Evolutionary conservation across 1,284 basidiomycete species (phyloP), one percentile per base, ranked within the genome.

Genomic region (Neolentinus lepideus): DNA sequence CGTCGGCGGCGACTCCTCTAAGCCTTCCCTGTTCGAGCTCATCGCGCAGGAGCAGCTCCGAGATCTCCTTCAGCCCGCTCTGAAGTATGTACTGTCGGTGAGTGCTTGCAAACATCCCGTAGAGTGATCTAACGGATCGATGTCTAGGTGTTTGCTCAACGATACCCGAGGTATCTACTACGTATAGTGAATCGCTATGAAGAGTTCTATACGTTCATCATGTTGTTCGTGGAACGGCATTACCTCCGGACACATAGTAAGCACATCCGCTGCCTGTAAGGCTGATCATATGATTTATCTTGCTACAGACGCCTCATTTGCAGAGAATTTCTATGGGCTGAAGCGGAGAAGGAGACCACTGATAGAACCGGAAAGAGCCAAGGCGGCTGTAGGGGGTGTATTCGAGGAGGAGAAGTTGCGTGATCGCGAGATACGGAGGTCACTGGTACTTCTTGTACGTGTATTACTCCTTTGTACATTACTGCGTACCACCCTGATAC

Each of bases 11-110:
- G 85, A 91, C 64, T 80, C 85, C 12, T 71, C 86, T 52, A 87
- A 91, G 57, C 97, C 97, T 0, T 95, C 94, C 10, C 77, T 99
- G 48, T 99, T 98, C 66, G 97, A 99, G 71, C 83, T 99, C 2
- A 79, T 97, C 25, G 95, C 95, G 0, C 94, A 98, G 69, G 94
- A 98, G 60, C 96, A 99, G 69, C 82, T 99, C 22, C 76, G 89
- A 58, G 92, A 95, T 62, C 79, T 98, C 1, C 79, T 99, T 22
- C 94, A 98, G 63, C 97, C 97, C 6, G 95, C 96, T 12, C 75
- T 98, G 63, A 94, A 96, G 69, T 99, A 99, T 75, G 88, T 97
- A 55, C 75, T 99, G 47, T 91, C 90, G 56, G 94, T 94, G 27
- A 24, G 31, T 61, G 22, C 12, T 25, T 33, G 47, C 29, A 22